phyloP scores from a whole-genome alignment of 305 asterid genomes.

The Fraxinus paxiana region DNA sequence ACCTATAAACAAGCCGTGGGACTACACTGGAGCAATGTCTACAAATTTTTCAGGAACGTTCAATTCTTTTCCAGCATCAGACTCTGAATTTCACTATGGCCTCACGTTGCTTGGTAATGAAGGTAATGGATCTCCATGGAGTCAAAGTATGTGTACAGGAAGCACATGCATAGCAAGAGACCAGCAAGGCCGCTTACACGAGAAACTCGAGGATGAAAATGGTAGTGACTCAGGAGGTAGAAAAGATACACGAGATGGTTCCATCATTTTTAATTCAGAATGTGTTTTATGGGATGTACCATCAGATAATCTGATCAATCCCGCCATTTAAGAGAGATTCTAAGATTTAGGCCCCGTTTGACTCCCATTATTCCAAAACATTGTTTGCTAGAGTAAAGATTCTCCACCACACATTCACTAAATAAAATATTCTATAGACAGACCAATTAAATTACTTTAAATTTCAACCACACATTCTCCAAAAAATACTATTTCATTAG shows the following conservation, averaged over 20 bases:
- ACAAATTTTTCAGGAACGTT: constrained; percentile 32
- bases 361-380: too few species aligned
- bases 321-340: constrained; percentile 30
- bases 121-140: constrained; percentile 62
- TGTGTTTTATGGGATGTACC: constrained; percentile 81
- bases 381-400: too few species aligned
- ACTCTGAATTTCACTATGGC: too few species aligned
- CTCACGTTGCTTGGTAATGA: constrained; percentile 34
- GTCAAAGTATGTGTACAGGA: constrained; percentile 60
- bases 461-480: too few species aligned
- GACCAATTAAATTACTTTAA: too few species aligned
- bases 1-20: constrained; percentile 43
- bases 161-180: constrained; percentile 57
- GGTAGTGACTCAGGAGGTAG: constrained; percentile 37
- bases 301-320: constrained; percentile 67
- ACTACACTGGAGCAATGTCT: constrained; percentile 33
- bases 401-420: too few species aligned
- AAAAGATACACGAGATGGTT: constrained; percentile 38
- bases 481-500: too few species aligned
- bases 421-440: too few species aligned
- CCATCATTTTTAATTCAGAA: constrained; percentile 52
- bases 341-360: neutral
- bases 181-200: constrained; percentile 26
- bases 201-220: constrained; percentile 43
- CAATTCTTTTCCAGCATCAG: constrained; percentile 9